Evolutionary conservation across 202 grass and related monocot genomes (phyloP).

Genomic region (Panicum virgatum): DNA sequence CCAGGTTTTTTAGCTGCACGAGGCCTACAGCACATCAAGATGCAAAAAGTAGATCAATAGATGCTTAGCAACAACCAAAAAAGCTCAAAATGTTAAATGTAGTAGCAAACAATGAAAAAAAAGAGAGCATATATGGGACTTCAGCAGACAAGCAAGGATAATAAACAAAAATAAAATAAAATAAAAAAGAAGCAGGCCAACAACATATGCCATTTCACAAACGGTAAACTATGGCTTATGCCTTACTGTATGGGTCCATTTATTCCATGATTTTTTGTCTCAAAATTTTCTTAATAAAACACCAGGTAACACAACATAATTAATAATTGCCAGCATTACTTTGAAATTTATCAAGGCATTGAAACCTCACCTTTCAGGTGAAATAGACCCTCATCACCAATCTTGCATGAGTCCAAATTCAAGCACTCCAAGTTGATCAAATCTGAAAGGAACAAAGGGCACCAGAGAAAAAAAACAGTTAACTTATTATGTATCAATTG

Average conservation of each 20-base stretch:
- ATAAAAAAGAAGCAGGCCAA: not conserved
- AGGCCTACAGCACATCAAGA: constrained; percentile 55
- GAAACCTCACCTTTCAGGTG: constrained; percentile 72
- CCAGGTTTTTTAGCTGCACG: constrained; percentile 70
- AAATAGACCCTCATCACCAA: constrained; percentile 66
- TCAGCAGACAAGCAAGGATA: not conserved
- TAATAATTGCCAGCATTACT: not conserved
- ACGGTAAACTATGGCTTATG: not conserved
- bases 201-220: not conserved
- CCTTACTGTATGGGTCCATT: not conserved
- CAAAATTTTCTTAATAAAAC: not conserved
- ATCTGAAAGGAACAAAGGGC: constrained; percentile 53
- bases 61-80: constrained; percentile 9
- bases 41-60: constrained; percentile 29
- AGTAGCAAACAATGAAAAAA: not conserved
- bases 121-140: not conserved
- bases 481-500: not conserved
- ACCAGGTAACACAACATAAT: not conserved
- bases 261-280: not conserved
- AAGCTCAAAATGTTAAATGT: not conserved
- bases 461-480: not conserved
- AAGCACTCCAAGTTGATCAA: constrained; percentile 88
- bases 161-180: not conserved
- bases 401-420: constrained; percentile 98
- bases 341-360: not conserved